Conservation (phyloP, 2,329 filamentous ascomycete species). For the Apiospora malaysiana region DNA sequence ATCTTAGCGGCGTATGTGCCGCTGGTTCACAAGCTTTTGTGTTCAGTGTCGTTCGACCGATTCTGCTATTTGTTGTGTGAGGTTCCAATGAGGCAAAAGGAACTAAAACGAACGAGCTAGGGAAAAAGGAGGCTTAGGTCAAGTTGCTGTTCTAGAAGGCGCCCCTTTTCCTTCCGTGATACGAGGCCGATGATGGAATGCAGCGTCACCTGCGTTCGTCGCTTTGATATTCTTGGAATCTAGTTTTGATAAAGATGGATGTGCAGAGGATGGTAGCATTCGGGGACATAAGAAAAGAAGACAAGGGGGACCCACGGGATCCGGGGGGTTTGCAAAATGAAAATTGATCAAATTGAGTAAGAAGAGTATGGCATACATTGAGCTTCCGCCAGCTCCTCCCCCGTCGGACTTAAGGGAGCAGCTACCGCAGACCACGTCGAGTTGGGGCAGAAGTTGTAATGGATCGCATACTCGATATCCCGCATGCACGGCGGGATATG, state of each 20-base stretch:
- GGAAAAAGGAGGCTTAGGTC: background rate
- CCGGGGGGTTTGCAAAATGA: background rate
- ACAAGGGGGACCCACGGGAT: background rate
- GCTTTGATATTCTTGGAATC: background rate
- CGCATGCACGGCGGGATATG: conserved; percentile 51
- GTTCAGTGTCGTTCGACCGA: background rate
- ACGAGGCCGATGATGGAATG: background rate
- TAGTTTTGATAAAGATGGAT: background rate
- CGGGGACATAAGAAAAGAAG: background rate
- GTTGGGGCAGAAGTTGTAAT: conserved; percentile 51
- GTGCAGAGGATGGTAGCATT: background rate
- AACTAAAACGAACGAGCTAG: background rate
- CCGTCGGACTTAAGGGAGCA: conserved; percentile 28
- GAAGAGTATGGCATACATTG: background rate
- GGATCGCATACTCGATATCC: conserved; percentile 46
- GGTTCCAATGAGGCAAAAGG: background rate
- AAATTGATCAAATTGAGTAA: background rate
- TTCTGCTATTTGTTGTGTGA: background rate
- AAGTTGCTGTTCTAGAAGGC: background rate
- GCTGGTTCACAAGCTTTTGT: conserved; percentile 1
- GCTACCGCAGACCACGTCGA: conserved; percentile 36
- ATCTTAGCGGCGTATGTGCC: conserved; percentile 6
- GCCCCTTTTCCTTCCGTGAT: background rate
- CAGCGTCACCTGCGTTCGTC: background rate
- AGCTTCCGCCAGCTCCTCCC: background rate